These are phyloP conservation scores for Cenchrus fungigraminus DNA, from an alignment of 176 grass and related monocot genomes.

Conservation along the genomic window DNA sequence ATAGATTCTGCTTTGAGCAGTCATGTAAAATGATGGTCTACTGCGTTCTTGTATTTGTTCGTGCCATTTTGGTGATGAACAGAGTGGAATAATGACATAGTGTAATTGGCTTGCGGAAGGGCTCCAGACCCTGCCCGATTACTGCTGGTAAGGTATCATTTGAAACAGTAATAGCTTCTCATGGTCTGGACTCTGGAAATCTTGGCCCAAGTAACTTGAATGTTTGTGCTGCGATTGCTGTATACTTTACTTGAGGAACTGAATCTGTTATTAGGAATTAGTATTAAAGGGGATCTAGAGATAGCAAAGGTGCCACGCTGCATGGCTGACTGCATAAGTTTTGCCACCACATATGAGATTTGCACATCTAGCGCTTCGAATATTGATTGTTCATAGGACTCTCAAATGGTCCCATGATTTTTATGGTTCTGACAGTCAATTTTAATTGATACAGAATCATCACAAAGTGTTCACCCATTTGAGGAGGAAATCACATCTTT, in stretches of 20 bases:
- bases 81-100: not conserved
- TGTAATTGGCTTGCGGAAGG: not conserved
- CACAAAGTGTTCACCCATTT: slow-evolving; percentile 71
- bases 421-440: slow-evolving; percentile 32
- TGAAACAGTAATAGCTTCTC: not conserved
- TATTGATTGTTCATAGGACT: not conserved
- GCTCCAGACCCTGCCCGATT: not conserved
- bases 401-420: not conserved
- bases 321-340: slow-evolving; percentile 15
- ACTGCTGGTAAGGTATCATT: not conserved
- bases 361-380: not conserved
- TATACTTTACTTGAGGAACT: not conserved
- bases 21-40: slow-evolving; percentile 13
- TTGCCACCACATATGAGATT: not conserved
- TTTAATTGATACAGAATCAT: slow-evolving; percentile 56
- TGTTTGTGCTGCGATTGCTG: not conserved
- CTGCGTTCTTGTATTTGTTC: slow-evolving; percentile 20
- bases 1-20: not conserved
- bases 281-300: not conserved
- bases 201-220: slow-evolving; percentile 5
- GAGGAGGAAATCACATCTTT: slow-evolving; percentile 76
- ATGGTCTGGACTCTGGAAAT: not conserved
- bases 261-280: not conserved
- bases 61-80: slow-evolving; percentile 8
- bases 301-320: not conserved